Conservation (phyloP, 2,329 filamentous ascomycete genomes). For the Coniella vitis region DNA sequence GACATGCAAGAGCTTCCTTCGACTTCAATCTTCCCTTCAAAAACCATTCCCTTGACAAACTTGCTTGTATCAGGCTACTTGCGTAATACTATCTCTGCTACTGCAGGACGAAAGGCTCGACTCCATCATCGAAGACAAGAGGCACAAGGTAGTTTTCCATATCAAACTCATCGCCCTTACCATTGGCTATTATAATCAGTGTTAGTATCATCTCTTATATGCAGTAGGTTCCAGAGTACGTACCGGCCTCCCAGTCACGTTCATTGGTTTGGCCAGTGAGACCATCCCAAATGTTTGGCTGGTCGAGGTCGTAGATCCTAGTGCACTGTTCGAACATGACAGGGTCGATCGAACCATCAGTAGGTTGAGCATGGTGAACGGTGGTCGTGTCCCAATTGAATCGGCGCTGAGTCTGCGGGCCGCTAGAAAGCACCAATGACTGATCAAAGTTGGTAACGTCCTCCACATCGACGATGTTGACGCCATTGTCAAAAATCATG, state of each 20-base stretch:
- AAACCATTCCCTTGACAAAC: too few species aligned
- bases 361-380: background rate
- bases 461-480: conserved; percentile 1
- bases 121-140: too few species aligned
- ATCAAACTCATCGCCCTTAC: too few species aligned
- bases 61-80: too few species aligned
- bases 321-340: background rate
- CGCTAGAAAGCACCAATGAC: background rate
- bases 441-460: background rate
- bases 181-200: too few species aligned
- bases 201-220: too few species aligned
- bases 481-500: background rate
- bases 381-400: conserved; percentile 3
- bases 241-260: background rate
- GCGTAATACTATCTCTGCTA: too few species aligned
- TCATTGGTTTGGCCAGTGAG: conserved; percentile 5
- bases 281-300: background rate
- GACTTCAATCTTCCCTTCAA: too few species aligned
- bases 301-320: background rate
- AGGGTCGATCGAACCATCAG: background rate
- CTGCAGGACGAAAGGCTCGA: too few species aligned
- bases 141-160: too few species aligned
- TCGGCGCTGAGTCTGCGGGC: background rate
- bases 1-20: too few species aligned
- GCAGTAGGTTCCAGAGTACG: background rate